A percentile compares a stretch with the other conserved stretches of the same genome.
These are phyloP conservation scores for Vishniacozyma victoriae DNA, from an alignment of 768 basidiomycete species.

Conservation along the genomic window DNA sequence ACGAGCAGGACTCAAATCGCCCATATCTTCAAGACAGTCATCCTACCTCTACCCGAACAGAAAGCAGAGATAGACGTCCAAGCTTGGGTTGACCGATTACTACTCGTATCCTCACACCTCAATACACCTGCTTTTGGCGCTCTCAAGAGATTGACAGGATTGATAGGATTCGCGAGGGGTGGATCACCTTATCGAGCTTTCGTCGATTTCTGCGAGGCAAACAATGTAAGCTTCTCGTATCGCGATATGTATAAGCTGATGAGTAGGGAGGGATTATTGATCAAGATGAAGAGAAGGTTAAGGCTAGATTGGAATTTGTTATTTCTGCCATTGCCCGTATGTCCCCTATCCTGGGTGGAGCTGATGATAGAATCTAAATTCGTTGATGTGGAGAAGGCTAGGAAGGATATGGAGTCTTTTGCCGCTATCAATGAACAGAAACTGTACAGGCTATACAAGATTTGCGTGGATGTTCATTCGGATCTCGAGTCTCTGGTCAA, in stretches of 20 bases:
- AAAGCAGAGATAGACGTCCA: conserved; percentile 57
- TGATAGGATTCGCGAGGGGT: conserved; percentile 58
- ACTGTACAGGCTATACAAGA: conserved; percentile 76
- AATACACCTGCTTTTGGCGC: conserved; percentile 57
- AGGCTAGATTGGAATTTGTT: conserved; percentile 54
- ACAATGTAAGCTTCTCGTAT: conserved; percentile 66
- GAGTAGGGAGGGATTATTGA: conserved; percentile 83
- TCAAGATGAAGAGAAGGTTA: conserved; percentile 64
- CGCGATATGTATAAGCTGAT: background rate
- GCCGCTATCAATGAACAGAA: conserved; percentile 80
- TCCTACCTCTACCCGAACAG: conserved; percentile 71
- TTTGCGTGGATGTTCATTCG: conserved; percentile 73
- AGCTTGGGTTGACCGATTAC: conserved; percentile 76
- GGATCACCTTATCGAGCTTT: conserved; percentile 61
- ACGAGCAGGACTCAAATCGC: conserved; percentile 48
- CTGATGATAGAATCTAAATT: conserved; percentile 44
- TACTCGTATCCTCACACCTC: conserved; percentile 65
- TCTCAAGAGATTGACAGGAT: conserved; percentile 58
- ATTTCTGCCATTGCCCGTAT: conserved; percentile 46
- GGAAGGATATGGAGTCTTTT: conserved; percentile 72
- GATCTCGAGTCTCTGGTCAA: conserved; percentile 76
- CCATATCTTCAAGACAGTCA: conserved; percentile 61
- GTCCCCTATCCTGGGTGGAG: conserved; percentile 1
- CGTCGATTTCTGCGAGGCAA: conserved; percentile 64
- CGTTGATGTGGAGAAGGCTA: conserved; percentile 65